Conservation (phyloP, 495 filamentous ascomycete genomes). For the Penicillium malachiteum region DNA sequence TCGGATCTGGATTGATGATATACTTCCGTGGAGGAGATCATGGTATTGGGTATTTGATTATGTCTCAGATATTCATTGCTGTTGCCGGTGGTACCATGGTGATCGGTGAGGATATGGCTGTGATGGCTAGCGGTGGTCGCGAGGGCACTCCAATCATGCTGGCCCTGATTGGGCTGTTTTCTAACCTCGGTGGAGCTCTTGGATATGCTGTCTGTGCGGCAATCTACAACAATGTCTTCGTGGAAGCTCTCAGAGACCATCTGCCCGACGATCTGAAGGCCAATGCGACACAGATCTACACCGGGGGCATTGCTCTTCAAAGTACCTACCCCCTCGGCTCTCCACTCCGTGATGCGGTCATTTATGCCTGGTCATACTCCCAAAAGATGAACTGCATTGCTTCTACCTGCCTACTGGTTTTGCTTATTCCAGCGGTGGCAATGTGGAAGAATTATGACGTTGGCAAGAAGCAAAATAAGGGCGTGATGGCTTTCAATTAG, state of each 20-base stretch:
- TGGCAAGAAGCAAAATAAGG: slow-evolving; percentile 49
- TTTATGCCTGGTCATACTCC: slow-evolving; percentile 57
- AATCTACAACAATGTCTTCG: slow-evolving; percentile 69
- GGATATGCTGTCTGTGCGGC: slow-evolving; percentile 63
- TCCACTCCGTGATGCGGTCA: slow-evolving; percentile 53
- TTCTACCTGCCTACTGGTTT: slow-evolving; percentile 39
- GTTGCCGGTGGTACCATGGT: slow-evolving; percentile 64
- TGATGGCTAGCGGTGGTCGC: slow-evolving; percentile 63
- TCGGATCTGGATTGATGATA: slow-evolving; percentile 66
- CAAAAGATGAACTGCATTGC: slow-evolving; percentile 58
- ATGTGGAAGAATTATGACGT: slow-evolving; percentile 49
- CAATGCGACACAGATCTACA: slow-evolving; percentile 47
- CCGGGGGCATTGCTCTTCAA: slow-evolving; percentile 49
- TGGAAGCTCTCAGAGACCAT: slow-evolving; percentile 42
- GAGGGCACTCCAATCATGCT: slow-evolving; percentile 71
- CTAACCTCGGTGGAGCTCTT: slow-evolving; percentile 66
- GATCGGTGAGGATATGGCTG: slow-evolving; percentile 69
- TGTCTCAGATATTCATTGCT: slow-evolving; percentile 79
- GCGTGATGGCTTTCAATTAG: slow-evolving; percentile 29
- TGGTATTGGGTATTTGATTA: slow-evolving; percentile 66
- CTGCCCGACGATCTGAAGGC: slow-evolving; percentile 45
- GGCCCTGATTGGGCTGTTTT: slow-evolving; percentile 65
- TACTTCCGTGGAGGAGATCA: slow-evolving; percentile 62
- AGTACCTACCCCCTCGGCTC: slow-evolving; percentile 53
- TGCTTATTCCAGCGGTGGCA: slow-evolving; percentile 38